Base-by-base conservation (phyloP, 2,329 filamentous ascomycete genomes). In the Hypoxylon sp. region DNA sequence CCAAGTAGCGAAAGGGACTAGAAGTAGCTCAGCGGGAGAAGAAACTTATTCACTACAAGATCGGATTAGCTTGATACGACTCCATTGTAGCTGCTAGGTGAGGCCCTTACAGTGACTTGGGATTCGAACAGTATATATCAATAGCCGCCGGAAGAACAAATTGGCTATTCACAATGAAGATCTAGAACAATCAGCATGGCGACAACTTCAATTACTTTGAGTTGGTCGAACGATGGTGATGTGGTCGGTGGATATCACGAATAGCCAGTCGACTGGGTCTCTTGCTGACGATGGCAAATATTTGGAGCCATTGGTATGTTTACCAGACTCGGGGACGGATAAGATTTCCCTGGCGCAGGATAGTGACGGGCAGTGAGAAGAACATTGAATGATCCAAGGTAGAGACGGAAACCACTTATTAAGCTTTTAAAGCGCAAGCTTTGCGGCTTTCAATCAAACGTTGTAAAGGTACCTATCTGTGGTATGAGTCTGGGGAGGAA, bases 251-350 rank as follows among this genome's bases (percentile, higher is more conserved):
- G 48, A 47, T 65, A 65, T 69, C 37, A 68, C 41, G 65, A 68
- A 41, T 61, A 57, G 25, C 60, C 68, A 21, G 61, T 68, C 16
- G 69, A 66, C 47, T 67, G 61, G 51, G 61, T 64, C 30, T 72
- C 57, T 59, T 68, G 58, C 39, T 67, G 63, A 61, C 57, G 60
- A 65, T 11, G 61, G 61, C 32, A 55, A 37, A 66, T 59, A 52
- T 61, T 50, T 41, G 47, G 55, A 60, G 68, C 70, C 70, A 71
- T 71, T 69, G 70, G 70, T 61, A 70, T 61, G 32, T 60, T 21
- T 47, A 54, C 41, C 53, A 55, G 41, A 34, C n/a, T 52, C 45
- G 39, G 32, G 21, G 32, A 66, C 51, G 25, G n/a, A 50, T 34
- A 55, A 29, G 54, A 59, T 61, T 46, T 60, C 47, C 47, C 53